Percentiles rank a stretch among this genome's conserved stretches.
These are phyloP conservation scores for Pyrenophora tritici-repentis DNA, from an alignment of 2,329 filamentous ascomycete genomes.

Conservation along the genomic window DNA sequence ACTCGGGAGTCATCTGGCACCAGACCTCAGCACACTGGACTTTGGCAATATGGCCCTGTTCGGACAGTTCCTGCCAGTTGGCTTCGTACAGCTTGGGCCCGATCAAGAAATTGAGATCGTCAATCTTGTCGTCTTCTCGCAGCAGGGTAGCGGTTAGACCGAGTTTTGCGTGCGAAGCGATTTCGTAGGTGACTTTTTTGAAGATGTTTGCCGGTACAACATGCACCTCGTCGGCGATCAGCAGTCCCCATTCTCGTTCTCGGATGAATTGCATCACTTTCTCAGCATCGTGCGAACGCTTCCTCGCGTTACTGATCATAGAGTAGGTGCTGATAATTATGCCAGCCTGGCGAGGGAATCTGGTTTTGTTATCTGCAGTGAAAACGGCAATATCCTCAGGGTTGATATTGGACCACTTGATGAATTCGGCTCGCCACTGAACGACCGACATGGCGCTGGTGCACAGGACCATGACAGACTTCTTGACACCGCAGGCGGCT, in stretches of 20 bases:
- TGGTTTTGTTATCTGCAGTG: slow-evolving; percentile 87
- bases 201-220: slow-evolving; percentile 98
- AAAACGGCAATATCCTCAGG: slow-evolving; percentile 93
- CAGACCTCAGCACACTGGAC: slow-evolving; percentile 98
- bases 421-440: slow-evolving; percentile 94
- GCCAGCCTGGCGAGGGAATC: slow-evolving; percentile 85
- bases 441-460: slow-evolving; percentile 98
- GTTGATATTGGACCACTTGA: slow-evolving; percentile 99
- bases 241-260: slow-evolving; percentile 90
- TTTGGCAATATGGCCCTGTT: slow-evolving; percentile 94
- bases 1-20: slow-evolving; percentile 99
- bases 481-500: slow-evolving; percentile 96
- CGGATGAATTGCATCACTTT: slow-evolving; percentile 98
- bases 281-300: slow-evolving; percentile 86
- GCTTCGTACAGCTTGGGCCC: slow-evolving; percentile 97
- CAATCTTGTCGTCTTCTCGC: slow-evolving; percentile 97
- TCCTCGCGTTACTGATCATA: slow-evolving; percentile 93
- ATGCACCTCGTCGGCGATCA: slow-evolving; percentile 97
- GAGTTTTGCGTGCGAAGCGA: slow-evolving; percentile 94
- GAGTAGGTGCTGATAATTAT: slow-evolving; percentile 98
- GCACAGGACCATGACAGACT: slow-evolving; percentile 91
- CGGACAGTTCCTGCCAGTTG: slow-evolving; percentile 98
- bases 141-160: slow-evolving; percentile 92
- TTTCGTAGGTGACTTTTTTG: slow-evolving; percentile 86
- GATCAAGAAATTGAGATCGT: slow-evolving; percentile 94